A percentile compares a stretch with the other conserved stretches of the same genome.
Conservation (phyloP, 78 protist genomes). For the Creolimax fragrantissima region DNA sequence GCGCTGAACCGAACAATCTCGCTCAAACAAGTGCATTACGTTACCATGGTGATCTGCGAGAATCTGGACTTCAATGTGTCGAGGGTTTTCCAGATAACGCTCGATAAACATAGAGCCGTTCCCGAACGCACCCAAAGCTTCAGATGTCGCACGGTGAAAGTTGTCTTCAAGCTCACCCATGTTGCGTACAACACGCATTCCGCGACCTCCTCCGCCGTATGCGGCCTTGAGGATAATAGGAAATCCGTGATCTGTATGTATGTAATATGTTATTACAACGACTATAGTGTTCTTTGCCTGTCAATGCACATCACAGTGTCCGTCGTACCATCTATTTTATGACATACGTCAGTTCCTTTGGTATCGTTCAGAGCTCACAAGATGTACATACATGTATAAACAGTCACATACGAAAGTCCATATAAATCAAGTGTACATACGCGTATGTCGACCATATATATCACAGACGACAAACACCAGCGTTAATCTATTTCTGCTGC, state of each 20-base stretch:
- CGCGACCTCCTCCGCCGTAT: conserved; percentile 96
- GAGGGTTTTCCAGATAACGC: conserved; percentile 81
- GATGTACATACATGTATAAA: no score
- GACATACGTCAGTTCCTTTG: no score
- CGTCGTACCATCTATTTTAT: no score
- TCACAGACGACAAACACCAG: no score
- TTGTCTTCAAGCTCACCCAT: background rate
- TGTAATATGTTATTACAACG: no score
- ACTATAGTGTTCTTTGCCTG: no score
- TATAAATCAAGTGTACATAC: no score
- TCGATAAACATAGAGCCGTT: conserved; percentile 84
- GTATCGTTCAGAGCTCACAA: no score
- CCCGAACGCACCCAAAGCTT: conserved; percentile 67
- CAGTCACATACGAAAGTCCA: no score
- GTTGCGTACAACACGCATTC: conserved; percentile 68
- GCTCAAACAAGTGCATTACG: conserved; percentile 52
- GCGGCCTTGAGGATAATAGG: conserved; percentile 95
- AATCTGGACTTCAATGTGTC: conserved; percentile 95
- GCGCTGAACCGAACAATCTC: conserved; percentile 58
- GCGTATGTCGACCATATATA: no score
- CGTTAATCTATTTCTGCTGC: no score
- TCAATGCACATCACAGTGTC: no score
- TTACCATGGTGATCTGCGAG: conserved; percentile 42
- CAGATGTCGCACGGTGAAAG: conserved; percentile 5
- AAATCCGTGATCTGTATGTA: conserved; percentile 47